Conservation (phyloP, 331 rosid species). For the Ulmus americana region DNA sequence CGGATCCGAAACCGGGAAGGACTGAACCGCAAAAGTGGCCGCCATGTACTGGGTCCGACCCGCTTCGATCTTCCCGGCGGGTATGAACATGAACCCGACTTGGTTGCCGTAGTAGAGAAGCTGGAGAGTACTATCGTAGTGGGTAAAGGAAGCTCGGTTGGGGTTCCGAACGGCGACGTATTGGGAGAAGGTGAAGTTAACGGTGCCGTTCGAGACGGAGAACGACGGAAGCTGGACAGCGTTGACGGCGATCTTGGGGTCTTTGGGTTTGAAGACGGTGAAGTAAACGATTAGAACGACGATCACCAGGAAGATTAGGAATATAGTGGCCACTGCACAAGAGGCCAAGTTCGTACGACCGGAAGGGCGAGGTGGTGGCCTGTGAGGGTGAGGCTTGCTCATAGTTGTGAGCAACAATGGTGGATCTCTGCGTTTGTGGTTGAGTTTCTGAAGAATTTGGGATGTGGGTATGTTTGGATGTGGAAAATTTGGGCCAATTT, state of each 20-base stretch:
- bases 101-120: conserved; percentile 63
- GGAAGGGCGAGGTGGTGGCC: conserved; percentile 39
- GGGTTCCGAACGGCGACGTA: conserved; percentile 74
- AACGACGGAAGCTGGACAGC: conserved; percentile 77
- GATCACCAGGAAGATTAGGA: conserved; percentile 57
- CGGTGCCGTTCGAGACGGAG: conserved; percentile 57
- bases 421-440: too few species aligned
- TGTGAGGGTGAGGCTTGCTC: conserved; percentile 7
- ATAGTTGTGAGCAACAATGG: too few species aligned
- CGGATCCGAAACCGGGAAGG: conserved; percentile 51
- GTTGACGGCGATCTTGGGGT: conserved; percentile 60
- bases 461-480: too few species aligned
- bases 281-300: conserved; percentile 55
- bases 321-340: conserved; percentile 69
- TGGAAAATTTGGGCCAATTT: too few species aligned
- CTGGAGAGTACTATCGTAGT: conserved; percentile 82
- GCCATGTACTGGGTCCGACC: conserved; percentile 66
- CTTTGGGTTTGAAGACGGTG: conserved; percentile 72
- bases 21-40: conserved; percentile 64
- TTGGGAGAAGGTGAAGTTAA: conserved; percentile 76
- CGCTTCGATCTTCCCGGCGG: conserved; percentile 70
- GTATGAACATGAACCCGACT: conserved; percentile 89
- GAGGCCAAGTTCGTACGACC: conserved; percentile 82
- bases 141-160: conserved; percentile 61
- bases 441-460: too few species aligned